Evolutionary conservation across 2,329 filamentous ascomycete genomes (phyloP).

Genomic region (Atkinsonella hypoxylon): DNA sequence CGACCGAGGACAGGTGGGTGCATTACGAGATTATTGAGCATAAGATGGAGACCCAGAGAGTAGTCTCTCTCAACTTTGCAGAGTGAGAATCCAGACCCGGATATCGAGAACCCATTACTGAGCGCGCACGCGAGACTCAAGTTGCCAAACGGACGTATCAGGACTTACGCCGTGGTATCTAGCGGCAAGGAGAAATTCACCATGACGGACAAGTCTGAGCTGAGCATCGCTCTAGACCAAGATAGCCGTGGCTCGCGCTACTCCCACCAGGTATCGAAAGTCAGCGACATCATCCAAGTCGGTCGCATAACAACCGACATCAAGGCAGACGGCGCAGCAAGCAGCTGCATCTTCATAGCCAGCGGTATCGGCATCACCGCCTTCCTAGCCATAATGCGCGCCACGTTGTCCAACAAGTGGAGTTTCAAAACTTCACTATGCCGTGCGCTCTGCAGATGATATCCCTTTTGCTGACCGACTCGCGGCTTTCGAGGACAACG

Average conservation of each 20-base stretch:
- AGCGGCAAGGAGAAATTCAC: slow-evolving; percentile 7
- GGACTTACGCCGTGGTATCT: slow-evolving; percentile 49
- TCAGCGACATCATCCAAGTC: slow-evolving; percentile 38
- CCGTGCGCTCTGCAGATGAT: slow-evolving; percentile 38
- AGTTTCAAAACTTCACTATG: slow-evolving; percentile 46
- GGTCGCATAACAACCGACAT: slow-evolving; percentile 39
- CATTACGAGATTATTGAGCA: slow-evolving; percentile 37
- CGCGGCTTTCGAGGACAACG: slow-evolving; percentile 25
- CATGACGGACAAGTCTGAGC: slow-evolving; percentile 37
- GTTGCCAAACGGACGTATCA: slow-evolving; percentile 41
- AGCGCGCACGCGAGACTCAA: slow-evolving; percentile 46
- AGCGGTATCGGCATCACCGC: slow-evolving; percentile 57
- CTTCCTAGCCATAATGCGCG: slow-evolving; percentile 39
- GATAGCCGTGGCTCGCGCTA: slow-evolving; percentile 46
- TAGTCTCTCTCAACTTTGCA: slow-evolving; percentile 42
- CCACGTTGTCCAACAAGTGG: slow-evolving; percentile 31
- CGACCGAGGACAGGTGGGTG: slow-evolving; percentile 25
- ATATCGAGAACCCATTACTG: slow-evolving; percentile 22
- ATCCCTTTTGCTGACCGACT: slow-evolving; percentile 42
- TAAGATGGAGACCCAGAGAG: slow-evolving; percentile 34
- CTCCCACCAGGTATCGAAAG: slow-evolving; percentile 35
- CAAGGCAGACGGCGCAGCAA: slow-evolving; percentile 31
- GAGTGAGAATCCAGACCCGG: slow-evolving; percentile 22
- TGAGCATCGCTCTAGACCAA: slow-evolving; percentile 45
- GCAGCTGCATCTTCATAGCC: slow-evolving; percentile 49